Base-by-base conservation (phyloP, 306 rosid species). In the Vigna mungo region DNA sequence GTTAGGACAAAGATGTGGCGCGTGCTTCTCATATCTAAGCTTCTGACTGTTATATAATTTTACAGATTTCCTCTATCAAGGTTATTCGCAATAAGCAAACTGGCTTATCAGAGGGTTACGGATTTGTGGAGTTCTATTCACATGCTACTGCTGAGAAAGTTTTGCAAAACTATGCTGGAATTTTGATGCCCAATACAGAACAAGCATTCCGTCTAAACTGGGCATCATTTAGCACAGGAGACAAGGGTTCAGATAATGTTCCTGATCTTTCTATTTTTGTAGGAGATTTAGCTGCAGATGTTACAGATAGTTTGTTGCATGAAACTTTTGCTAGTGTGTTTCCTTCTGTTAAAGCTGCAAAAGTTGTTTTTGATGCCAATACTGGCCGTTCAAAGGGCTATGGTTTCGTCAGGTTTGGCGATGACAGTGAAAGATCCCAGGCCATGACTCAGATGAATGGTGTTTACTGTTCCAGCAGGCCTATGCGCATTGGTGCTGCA, bases 321-420 rank as follows among this genome's bases (percentile, higher is more conserved):
- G 99, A 93, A 75, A 96, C 94, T 21, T 96, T 96, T 87, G 87
- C 90, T 75, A 80, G 86, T 85, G 87, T 64, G 84, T 96, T 79
- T 81, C 97, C 98, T 60, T 96, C 99, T 79, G 98, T 92, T 68
- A 96, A 91, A 72, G 97, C 94, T 48, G 98, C 99, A 68, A 96
- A 96, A 84, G 98, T 92, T 87, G 99, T 96, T 62, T 86, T 91
- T 87, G 99, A 96, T 88, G 92, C 92, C 83, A 96, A 79, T 73
- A 92, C 99, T 47, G 97, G 98, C 64, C 99, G 98, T 80, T 93
- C 99, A 65, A 96, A 96, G 91, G 99, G 99, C 64, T 96, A 96
- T 30, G 99, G 99, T 72, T 96, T 96, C 48, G 98, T 96, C 64
- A 85, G 99, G 89, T 96, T 96, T 78, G 99, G 94, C 73, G 98